Conservation (phyloP, 129 eudicot genomes). For the Centella asiatica region DNA sequence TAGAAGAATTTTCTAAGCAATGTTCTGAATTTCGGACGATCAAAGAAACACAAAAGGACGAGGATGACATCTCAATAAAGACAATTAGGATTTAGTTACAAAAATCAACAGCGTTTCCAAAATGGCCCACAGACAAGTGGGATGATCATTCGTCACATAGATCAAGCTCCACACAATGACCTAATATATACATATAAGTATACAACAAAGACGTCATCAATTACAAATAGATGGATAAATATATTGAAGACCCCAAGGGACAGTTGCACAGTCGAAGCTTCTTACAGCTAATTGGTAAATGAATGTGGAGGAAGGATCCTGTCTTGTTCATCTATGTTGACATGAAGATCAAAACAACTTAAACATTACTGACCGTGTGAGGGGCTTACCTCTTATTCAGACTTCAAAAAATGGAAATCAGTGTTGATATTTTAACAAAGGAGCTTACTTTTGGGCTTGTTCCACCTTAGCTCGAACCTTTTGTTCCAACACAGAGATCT, state of each 20-base stretch:
- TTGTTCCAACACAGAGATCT: slow-evolving; percentile 30
- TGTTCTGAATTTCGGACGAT: background rate
- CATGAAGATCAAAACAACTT: background rate
- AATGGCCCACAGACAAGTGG: background rate
- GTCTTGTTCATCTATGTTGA: background rate
- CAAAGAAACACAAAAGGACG: background rate
- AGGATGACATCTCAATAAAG: background rate
- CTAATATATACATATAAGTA: background rate
- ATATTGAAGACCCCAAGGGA: background rate
- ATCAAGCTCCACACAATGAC: background rate
- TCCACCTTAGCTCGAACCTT: slow-evolving; percentile 24
- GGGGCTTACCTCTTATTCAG: background rate
- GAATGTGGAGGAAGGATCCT: slow-evolving; percentile 7
- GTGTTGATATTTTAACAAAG: background rate
- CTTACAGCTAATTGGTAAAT: slow-evolving; percentile 1
- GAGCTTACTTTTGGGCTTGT: slow-evolving; percentile 14
- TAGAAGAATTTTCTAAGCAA: background rate
- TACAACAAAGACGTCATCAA: background rate
- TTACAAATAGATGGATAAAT: background rate
- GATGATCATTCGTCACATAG: background rate
- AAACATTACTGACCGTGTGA: background rate
- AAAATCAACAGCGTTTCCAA: slow-evolving; percentile 4
- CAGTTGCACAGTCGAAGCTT: background rate
- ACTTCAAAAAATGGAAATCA: background rate
- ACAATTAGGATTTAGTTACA: slow-evolving; percentile 17